Conservation (phyloP, 2,329 filamentous ascomycete species). For the Trichophyton benhamiae region DNA sequence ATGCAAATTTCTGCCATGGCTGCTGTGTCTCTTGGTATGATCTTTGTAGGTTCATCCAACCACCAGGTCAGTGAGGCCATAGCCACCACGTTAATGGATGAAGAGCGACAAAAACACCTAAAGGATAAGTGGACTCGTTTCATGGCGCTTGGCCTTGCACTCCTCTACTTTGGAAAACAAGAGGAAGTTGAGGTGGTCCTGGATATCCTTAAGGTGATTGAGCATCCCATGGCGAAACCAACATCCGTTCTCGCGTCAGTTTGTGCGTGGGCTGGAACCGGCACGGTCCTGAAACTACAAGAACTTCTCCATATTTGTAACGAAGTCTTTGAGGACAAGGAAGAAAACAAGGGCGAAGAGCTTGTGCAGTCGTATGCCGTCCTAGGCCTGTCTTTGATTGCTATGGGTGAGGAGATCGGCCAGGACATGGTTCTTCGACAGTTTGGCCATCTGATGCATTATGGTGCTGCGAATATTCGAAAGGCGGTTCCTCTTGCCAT, state of each 20-base stretch:
- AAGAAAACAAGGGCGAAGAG: conserved; percentile 91
- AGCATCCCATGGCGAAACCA: conserved; percentile 94
- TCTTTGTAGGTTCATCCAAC: conserved; percentile 87
- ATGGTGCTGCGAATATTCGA: conserved; percentile 92
- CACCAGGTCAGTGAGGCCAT: conserved; percentile 86
- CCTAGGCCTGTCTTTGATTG: conserved; percentile 80
- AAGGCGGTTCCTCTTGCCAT: conserved; percentile 92
- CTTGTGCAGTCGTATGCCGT: conserved; percentile 93
- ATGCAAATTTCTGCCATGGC: conserved; percentile 98
- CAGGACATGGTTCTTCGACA: conserved; percentile 98
- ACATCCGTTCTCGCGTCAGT: conserved; percentile 89
- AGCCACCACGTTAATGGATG: conserved; percentile 82
- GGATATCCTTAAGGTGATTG: conserved; percentile 91
- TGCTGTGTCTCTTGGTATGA: conserved; percentile 74
- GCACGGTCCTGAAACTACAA: conserved; percentile 92
- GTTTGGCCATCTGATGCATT: conserved; percentile 98
- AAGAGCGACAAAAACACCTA: conserved; percentile 77
- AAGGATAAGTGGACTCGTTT: conserved; percentile 99
- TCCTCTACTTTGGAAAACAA: conserved; percentile 91
- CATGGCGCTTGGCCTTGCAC: conserved; percentile 80
- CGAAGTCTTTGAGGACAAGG: conserved; percentile 86
- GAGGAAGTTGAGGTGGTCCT: conserved; percentile 98
- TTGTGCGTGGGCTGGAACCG: conserved; percentile 95
- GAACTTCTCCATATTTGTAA: conserved; percentile 97
- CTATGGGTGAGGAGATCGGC: conserved; percentile 96